These are phyloP conservation scores for Hypoxylon rubiginosum DNA, from an alignment of 2,329 filamentous ascomycete species.

Conservation along the genomic window DNA sequence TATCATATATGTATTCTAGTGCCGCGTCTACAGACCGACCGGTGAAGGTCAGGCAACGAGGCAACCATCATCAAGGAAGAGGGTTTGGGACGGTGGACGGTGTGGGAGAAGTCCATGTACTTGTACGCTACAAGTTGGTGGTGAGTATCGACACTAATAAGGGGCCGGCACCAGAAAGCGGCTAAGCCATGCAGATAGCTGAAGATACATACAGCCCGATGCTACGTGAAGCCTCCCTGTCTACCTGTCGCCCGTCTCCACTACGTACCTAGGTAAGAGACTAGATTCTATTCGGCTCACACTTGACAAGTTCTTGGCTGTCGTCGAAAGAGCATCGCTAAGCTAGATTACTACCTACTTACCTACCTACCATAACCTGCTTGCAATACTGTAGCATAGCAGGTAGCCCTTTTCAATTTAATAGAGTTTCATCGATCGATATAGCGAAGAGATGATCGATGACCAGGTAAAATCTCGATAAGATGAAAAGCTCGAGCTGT, in stretches of 20 bases:
- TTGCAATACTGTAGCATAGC: constrained; percentile 6
- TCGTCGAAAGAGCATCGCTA: constrained; percentile 10
- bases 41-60: constrained; percentile 41
- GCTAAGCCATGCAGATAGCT: constrained; percentile 40
- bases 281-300: constrained; percentile 25
- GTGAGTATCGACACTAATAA: constrained; percentile 3
- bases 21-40: constrained; percentile 36
- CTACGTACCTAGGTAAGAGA: background rate
- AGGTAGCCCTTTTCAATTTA: constrained; percentile 10
- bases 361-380: background rate
- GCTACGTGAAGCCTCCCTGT: constrained; percentile 30
- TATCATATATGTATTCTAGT: constrained; percentile 18
- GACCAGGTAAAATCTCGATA: background rate
- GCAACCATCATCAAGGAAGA: constrained; percentile 17
- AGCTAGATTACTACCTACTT: background rate
- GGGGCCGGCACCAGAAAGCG: constrained; percentile 18
- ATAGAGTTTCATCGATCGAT: background rate
- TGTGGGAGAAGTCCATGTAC: constrained; percentile 5
- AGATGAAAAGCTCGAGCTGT: background rate
- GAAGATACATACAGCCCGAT: constrained; percentile 27
- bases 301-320: constrained; percentile 36
- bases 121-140: constrained; percentile 5
- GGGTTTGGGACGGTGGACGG: constrained; percentile 18
- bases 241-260: constrained; percentile 11
- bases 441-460: background rate